These are phyloP conservation scores for Eudorina sp. DNA, from an alignment of 139 green algal species.

Conservation along the genomic window DNA sequence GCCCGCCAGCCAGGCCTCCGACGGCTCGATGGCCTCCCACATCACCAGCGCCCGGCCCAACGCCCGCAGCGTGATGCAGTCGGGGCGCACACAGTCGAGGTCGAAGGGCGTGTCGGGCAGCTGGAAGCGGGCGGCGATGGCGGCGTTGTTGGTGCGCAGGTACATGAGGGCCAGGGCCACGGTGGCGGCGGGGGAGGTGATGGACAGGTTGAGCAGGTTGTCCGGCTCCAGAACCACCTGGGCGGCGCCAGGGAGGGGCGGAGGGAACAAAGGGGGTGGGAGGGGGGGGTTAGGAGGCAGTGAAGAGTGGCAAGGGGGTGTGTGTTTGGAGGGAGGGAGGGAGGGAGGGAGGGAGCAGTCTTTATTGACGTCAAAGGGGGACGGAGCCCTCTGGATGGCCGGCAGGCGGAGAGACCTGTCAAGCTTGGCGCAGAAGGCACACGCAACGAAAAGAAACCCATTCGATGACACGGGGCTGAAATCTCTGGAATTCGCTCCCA, in stretches of 20 bases:
- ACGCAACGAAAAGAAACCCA: too few species aligned
- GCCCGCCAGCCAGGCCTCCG: slow-evolving; percentile 70
- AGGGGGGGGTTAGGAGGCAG: too few species aligned
- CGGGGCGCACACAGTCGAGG: slow-evolving; percentile 84
- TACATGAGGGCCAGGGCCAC: slow-evolving; percentile 92
- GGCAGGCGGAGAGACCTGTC: too few species aligned
- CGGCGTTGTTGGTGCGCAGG: slow-evolving; percentile 86
- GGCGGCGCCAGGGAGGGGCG: neutral
- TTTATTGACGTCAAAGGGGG: too few species aligned
- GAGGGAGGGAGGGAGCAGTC: too few species aligned
- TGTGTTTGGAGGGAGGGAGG: too few species aligned
- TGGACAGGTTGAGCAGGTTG: slow-evolving; percentile 82
- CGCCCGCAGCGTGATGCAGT: slow-evolving; percentile 92
- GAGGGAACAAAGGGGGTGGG: neutral
- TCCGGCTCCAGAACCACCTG: slow-evolving; percentile 89
- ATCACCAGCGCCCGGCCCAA: slow-evolving; percentile 88
- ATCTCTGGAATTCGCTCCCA: neutral
- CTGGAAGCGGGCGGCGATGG: slow-evolving; percentile 74
- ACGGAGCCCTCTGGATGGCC: too few species aligned
- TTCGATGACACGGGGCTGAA: too few species aligned
- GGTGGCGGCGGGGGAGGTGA: slow-evolving; percentile 89
- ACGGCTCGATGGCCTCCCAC: slow-evolving; percentile 85
- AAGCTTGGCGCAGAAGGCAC: too few species aligned
- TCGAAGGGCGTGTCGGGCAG: slow-evolving; percentile 78
- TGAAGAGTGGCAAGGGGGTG: too few species aligned